Base-by-base conservation (phyloP, 768 basidiomycete genomes). In the Agrocybe praecox region DNA sequence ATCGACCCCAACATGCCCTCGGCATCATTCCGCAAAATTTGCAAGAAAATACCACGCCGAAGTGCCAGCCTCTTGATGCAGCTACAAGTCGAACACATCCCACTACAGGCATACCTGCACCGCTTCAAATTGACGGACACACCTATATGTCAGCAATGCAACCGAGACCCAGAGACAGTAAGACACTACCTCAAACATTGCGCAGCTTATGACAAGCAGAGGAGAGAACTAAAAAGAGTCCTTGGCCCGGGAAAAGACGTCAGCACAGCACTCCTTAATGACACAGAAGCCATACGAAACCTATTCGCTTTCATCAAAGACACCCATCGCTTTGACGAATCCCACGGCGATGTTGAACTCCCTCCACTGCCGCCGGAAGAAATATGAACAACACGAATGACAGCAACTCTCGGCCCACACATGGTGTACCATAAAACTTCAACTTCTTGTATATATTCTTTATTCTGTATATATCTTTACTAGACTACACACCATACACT, bases 101-200 rank as follows among this genome's bases (percentile, higher is more conserved):
- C 70, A 0, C 65, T 76, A 0, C 63, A 68, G 18, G 49, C 63
- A 17, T 65, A 76, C 58, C 68, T 77, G 0, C 60, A 70, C 48
- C 33, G 57, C 2, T 69, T 78, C 10, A 52, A 55, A 0, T 59
- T 58, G 26, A 57, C 46, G 0, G 67, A 72, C 19, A 60, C 62
- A 1, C 65, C 71, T 7, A 26, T 36, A 5, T 77, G 74, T 61
- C 52, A 58, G 1, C 42, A 50, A 8, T 76, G 75, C 62, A 22
- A 49, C 0, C 12, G 46, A 0, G 32, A n/a, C 1, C 26, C 45
- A 8, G 75, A 77, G 50, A 71, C 70, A 9, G 58, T 71, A 0
- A 32, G 49, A 1, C 74, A 75, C 52, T 74, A 54, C 53, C 55
- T 75, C 5, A 47, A 68, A 18, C 14, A 60, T 9, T 77, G 74